phyloP scores from a whole-genome alignment of 2,329 filamentous ascomycete genomes.

The Penicillium sp. region DNA sequence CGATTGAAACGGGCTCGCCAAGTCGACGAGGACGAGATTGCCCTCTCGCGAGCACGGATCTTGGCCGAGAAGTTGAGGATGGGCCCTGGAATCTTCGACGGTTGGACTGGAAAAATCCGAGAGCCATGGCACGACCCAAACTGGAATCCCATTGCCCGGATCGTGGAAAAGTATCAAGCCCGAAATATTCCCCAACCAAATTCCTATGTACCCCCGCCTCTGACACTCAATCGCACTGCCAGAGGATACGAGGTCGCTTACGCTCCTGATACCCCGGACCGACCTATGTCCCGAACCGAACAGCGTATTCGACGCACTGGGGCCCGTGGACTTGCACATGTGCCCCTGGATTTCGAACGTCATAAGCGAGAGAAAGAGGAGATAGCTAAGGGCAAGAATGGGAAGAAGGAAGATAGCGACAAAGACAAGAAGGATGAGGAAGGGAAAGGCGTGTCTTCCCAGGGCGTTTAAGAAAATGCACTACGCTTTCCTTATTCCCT shows the following conservation, averaged over 20 bases:
- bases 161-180: conserved; percentile 3
- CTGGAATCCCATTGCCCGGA: not conserved
- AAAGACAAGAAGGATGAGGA: not conserved
- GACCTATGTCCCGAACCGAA: conserved; percentile 44
- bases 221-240: not conserved
- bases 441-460: not conserved
- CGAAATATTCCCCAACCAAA: not conserved
- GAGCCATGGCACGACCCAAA: conserved; percentile 20
- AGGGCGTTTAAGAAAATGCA: not conserved
- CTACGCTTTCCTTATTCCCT: not conserved
- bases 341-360: conserved; percentile 34
- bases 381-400: not conserved
- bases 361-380: conserved; percentile 12
- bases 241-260: conserved; percentile 41
- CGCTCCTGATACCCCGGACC: conserved; percentile 38
- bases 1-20: conserved; percentile 21
- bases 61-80: conserved; percentile 39
- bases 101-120: conserved; percentile 22
- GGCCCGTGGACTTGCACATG: conserved; percentile 43
- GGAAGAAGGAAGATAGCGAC: not conserved
- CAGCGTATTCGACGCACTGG: conserved; percentile 44
- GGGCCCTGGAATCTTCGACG: conserved; percentile 34
- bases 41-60: conserved; percentile 42
- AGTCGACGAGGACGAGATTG: conserved; percentile 43
- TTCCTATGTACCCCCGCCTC: not conserved